Percentiles rank a stretch among this genome's conserved stretches.
Evolutionary conservation across 768 basidiomycete species (phyloP).

Genomic region (Mycena chlorophos): DNA sequence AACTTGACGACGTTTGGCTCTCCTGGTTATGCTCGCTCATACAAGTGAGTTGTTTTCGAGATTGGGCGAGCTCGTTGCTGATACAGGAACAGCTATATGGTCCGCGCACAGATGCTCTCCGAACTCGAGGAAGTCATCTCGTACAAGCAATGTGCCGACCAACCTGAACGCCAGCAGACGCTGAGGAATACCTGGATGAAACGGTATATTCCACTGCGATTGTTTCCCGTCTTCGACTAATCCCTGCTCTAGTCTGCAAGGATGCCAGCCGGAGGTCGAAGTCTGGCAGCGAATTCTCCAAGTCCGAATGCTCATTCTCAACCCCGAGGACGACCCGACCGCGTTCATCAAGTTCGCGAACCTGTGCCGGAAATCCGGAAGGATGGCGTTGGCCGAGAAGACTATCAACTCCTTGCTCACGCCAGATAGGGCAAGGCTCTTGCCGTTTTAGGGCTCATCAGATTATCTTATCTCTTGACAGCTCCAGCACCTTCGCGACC

Average conservation of each 20-base stretch:
- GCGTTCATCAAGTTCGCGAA: slow-evolving; percentile 99
- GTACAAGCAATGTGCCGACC: slow-evolving; percentile 93
- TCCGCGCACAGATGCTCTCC: slow-evolving; percentile 97
- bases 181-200: slow-evolving; percentile 98
- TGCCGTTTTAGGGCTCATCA: background rate
- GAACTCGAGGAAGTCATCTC: slow-evolving; percentile 97
- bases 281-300: slow-evolving; percentile 98
- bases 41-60: slow-evolving; percentile 63
- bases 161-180: slow-evolving; percentile 84
- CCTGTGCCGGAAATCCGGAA: slow-evolving; percentile 91
- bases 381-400: slow-evolving; percentile 92
- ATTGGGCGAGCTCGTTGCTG: background rate
- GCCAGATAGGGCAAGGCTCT: slow-evolving; percentile 59
- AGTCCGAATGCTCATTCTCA: slow-evolving; percentile 89
- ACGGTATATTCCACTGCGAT: slow-evolving; percentile 48
- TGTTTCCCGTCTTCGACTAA: background rate
- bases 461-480: slow-evolving; percentile 13
- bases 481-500: slow-evolving; percentile 50
- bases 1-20: slow-evolving; percentile 90
- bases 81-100: slow-evolving; percentile 72
- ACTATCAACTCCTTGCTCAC: slow-evolving; percentile 93
- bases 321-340: slow-evolving; percentile 88
- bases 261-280: slow-evolving; percentile 97
- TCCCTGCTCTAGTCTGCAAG: slow-evolving; percentile 67
- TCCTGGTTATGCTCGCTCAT: slow-evolving; percentile 95